These are phyloP conservation scores for Xylariaceae sp. DNA, from an alignment of 2,329 filamentous ascomycete genomes.

Conservation along the genomic window DNA sequence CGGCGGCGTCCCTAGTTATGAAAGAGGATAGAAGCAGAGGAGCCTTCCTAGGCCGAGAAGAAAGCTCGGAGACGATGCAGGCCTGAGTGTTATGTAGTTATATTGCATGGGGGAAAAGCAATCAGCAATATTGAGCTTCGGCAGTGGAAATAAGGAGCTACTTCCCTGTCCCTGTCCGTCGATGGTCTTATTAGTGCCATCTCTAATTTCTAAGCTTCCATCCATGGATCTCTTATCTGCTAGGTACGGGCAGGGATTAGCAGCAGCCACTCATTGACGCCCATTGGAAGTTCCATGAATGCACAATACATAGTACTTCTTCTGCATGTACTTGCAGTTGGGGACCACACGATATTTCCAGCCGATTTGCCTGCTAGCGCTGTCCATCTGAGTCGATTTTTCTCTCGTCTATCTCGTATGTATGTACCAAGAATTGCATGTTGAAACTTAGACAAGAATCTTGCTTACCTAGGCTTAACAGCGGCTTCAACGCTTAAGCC, in stretches of 20 bases:
- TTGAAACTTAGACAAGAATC: background rate
- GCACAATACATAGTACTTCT: too few species aligned
- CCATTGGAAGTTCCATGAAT: constrained; percentile 18
- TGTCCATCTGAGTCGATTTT: background rate
- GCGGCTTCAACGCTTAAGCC: too few species aligned
- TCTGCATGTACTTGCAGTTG: constrained; percentile 13
- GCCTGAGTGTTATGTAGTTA: constrained; percentile 15
- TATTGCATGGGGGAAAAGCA: constrained; percentile 23
- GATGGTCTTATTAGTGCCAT: constrained; percentile 26
- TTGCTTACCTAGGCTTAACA: background rate
- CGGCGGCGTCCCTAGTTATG: background rate
- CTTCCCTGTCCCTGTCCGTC: constrained; percentile 15
- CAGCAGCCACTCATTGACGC: constrained; percentile 15
- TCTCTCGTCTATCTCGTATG: background rate
- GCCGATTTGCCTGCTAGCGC: background rate
- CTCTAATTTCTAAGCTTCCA: constrained; percentile 15
- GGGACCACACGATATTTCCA: background rate
- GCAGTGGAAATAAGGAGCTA: constrained; percentile 18
- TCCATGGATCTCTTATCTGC: constrained; percentile 17
- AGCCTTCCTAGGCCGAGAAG: background rate
- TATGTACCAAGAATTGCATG: background rate
- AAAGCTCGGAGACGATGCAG: background rate
- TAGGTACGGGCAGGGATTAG: constrained; percentile 19
- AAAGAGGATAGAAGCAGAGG: background rate
- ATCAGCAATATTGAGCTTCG: too few species aligned